Evolutionary conservation across 192 early-diverging fungal genomes (phyloP).

Genomic region (Mortierella antarctica): DNA sequence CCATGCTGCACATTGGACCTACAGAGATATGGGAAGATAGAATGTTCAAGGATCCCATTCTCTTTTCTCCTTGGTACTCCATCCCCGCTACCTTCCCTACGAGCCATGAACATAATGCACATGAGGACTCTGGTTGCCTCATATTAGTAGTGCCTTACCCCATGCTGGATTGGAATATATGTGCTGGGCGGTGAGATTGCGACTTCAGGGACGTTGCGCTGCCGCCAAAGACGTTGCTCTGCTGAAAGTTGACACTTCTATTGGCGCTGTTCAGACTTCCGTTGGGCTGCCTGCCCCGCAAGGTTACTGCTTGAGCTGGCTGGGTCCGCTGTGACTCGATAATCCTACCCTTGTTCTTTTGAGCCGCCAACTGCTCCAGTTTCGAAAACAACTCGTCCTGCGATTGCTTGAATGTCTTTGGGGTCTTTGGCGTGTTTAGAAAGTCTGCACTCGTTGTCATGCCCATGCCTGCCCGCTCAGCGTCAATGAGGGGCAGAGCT

Average conservation of each 20-base stretch:
- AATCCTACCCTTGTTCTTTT: slow-evolving; percentile 1
- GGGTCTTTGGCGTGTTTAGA: background rate
- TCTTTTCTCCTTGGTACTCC: no score
- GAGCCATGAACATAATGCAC: no score
- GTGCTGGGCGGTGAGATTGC: no score
- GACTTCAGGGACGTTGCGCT: no score
- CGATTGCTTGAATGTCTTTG: slow-evolving; percentile 32
- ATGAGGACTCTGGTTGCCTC: no score
- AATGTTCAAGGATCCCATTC: no score
- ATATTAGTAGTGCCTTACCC: no score
- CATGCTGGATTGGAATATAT: no score
- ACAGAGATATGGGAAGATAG: background rate
- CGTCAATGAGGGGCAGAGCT: background rate
- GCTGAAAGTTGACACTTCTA: background rate
- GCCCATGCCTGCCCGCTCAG: slow-evolving; percentile 8
- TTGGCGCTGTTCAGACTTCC: background rate
- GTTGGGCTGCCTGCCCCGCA: no score
- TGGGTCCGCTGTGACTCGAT: no score
- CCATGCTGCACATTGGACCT: background rate
- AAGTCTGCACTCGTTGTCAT: slow-evolving; percentile 12
- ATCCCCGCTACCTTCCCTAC: no score
- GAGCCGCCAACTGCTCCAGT: slow-evolving; percentile 20
- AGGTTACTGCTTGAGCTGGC: no score
- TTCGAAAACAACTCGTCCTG: slow-evolving; percentile 43
- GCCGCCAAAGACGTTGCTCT: background rate